A percentile compares a stretch with the other conserved stretches of the same genome.
phyloP scores from a whole-genome alignment of 805 yeast genomes.

The Candida coquimbonensis region DNA sequence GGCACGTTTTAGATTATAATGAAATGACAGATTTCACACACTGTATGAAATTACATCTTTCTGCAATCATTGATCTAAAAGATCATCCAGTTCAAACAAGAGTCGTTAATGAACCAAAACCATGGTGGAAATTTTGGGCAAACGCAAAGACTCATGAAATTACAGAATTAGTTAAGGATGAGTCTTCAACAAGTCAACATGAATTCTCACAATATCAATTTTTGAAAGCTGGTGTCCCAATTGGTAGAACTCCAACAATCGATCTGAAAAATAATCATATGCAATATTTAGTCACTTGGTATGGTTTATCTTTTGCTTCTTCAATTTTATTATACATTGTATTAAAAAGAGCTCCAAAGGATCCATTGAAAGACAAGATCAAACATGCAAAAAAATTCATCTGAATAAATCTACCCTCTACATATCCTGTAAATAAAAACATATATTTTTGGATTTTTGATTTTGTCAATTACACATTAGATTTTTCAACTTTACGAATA shows the following conservation, averaged over 20 bases:
- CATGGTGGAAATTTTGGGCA: conserved; percentile 26
- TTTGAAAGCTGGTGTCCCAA: conserved; percentile 78
- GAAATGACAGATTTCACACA: conserved; percentile 70
- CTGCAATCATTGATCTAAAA: conserved; percentile 58
- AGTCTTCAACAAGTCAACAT: conserved; percentile 9
- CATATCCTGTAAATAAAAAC: background rate
- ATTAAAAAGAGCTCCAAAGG: conserved; percentile 35
- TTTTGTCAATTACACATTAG: background rate
- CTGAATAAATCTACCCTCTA: conserved; percentile 12
- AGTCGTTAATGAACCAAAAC: conserved; percentile 19
- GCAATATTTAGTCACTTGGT: conserved; percentile 94
- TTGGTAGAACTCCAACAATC: conserved; percentile 76
- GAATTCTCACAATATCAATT: conserved; percentile 54
- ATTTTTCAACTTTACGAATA: background rate
- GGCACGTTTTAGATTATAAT: conserved; percentile 73
- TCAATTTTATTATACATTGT: conserved; percentile 55
- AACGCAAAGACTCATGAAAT: conserved; percentile 7
- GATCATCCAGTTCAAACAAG: conserved; percentile 50
- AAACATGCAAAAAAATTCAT: conserved; percentile 39
- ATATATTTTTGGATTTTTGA: background rate
- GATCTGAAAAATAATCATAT: conserved; percentile 83
- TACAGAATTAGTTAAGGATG: conserved; percentile 2
- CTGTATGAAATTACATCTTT: conserved; percentile 67
- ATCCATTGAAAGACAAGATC: conserved; percentile 39
- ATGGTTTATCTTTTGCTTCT: conserved; percentile 73